A percentile compares a stretch with the other conserved stretches of the same genome.
Conservation (phyloP, 768 basidiomycete genomes). For the Albatrellus ellisii region DNA sequence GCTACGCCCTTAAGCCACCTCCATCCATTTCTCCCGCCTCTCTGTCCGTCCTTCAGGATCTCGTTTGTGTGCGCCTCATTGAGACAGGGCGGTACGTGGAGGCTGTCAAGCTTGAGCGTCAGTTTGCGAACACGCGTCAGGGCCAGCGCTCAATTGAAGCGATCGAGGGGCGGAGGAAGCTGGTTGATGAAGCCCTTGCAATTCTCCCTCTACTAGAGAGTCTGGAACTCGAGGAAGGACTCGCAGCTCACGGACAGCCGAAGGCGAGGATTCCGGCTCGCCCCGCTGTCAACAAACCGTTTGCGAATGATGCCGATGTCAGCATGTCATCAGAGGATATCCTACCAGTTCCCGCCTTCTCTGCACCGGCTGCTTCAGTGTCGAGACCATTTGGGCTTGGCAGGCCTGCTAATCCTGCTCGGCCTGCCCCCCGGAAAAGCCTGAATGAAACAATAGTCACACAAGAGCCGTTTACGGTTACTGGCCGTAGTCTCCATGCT, state of each 20-base stretch:
- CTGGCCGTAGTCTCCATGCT: too few relatives aligned
- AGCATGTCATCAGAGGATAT: constrained; percentile 56
- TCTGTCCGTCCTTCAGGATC: constrained; percentile 53
- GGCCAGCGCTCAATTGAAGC: constrained; percentile 27
- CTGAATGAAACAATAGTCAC: too few relatives aligned
- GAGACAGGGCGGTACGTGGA: constrained; percentile 55
- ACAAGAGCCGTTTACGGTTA: too few relatives aligned
- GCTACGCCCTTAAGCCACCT: constrained; percentile 46
- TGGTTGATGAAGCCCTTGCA: constrained; percentile 57
- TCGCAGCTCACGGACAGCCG: constrained; percentile 16
- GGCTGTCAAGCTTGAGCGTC: constrained; percentile 66
- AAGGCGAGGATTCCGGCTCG: constrained; percentile 3
- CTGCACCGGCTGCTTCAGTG: background rate
- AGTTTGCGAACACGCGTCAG: constrained; percentile 26
- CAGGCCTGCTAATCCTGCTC: background rate
- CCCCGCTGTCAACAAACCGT: background rate
- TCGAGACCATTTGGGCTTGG: constrained; percentile 9
- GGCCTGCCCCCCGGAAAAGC: background rate
- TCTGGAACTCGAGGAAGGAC: constrained; percentile 43
- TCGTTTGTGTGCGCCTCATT: constrained; percentile 68
- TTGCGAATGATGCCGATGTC: constrained; percentile 18
- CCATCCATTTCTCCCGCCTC: constrained; percentile 31
- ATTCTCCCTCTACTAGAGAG: constrained; percentile 53
- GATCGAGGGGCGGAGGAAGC: constrained; percentile 43
- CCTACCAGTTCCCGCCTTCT: constrained; percentile 3